These are phyloP conservation scores for Malassezia equina DNA, from an alignment of 1,284 basidiomycete species.

Conservation along the genomic window DNA sequence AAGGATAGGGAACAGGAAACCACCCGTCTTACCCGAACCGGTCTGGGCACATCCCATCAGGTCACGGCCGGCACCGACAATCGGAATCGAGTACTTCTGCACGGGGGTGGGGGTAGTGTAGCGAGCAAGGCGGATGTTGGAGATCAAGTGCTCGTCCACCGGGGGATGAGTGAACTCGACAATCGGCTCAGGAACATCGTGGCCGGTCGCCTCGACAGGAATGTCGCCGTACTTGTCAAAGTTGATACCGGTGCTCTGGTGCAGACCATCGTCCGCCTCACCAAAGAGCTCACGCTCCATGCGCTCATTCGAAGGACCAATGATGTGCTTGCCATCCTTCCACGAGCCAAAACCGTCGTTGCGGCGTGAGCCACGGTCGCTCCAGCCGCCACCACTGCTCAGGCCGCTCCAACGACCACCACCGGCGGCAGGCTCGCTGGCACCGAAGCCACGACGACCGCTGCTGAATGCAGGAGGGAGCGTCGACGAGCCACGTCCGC, in stretches of 20 bases:
- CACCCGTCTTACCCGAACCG: constrained; percentile 96
- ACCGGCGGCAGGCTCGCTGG: constrained; percentile 20
- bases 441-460: constrained; percentile 25
- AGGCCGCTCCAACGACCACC: constrained; percentile 21
- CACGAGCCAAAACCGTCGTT: constrained; percentile 59
- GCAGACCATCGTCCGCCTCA: constrained; percentile 61
- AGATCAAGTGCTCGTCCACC: constrained; percentile 81
- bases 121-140: constrained; percentile 85
- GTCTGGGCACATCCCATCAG: constrained; percentile 99
- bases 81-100: constrained; percentile 99
- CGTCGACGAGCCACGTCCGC: constrained; percentile 8
- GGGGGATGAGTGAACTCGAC: constrained; percentile 76
- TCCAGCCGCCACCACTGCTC: constrained; percentile 20
- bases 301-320: constrained; percentile 69
- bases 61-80: constrained; percentile 79
- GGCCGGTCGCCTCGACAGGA: constrained; percentile 93
- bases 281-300: constrained; percentile 95
- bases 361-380: constrained; percentile 27
- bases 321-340: constrained; percentile 77
- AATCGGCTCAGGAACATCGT: constrained; percentile 86
- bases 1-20: constrained; percentile 98
- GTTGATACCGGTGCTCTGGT: constrained; percentile 92
- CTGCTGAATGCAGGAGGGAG: constrained; percentile 31
- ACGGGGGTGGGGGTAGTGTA: constrained; percentile 94
- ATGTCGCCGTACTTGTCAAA: constrained; percentile 99